Evolutionary conservation across 441 rosid genomes (phyloP), one percentile per base, ranked within the genome.

Genomic region (Oxalis stricta): DNA sequence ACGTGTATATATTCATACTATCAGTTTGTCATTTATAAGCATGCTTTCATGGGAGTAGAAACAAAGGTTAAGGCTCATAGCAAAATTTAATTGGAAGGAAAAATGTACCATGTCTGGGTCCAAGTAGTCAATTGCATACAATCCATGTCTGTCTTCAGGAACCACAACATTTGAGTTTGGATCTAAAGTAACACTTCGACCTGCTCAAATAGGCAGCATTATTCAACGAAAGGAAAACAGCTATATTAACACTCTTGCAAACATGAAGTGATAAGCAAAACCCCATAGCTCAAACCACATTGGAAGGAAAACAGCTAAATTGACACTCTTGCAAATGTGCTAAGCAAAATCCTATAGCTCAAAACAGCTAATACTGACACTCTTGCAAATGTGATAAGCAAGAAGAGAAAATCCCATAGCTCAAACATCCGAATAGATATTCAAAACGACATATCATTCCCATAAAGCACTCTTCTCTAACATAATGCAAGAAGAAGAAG

Each of bases 81-180:
- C n/a, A 2, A 26, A 6, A 26, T 1, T 26, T 26, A 26, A 26
- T 6, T 26, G 10, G 31, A 26, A 26, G 8, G 40, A 7, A 11
- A 49, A 18, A 28, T 16, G 7, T 82, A 91, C 98, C 93, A 91
- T 6, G 65, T 85, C 94, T 5, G 96, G 98, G 66, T 91, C 98
- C 76, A 91, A 65, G 34, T 71, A 68, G 63, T 91, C 96, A 46
- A 91, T 80, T 16, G 98, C 96, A 48, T 62, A 46, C n/a, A 91
- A 60, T 11, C 98, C 98, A 66, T 68, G 60, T 78, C 98, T 78
- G 7, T 80, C 98, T 58, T 85, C 84, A 0, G 98, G 98, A 55
- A 91, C 94, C 39, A 57, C 58, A 57, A 91, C 63, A 33, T 42
- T 66, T 19, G 89, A 61, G 17, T 73, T 72, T 7, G 69, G 65